Conservation (phyloP, 371 early-diverging fungal species). For the Saksenaea oblongispora region DNA sequence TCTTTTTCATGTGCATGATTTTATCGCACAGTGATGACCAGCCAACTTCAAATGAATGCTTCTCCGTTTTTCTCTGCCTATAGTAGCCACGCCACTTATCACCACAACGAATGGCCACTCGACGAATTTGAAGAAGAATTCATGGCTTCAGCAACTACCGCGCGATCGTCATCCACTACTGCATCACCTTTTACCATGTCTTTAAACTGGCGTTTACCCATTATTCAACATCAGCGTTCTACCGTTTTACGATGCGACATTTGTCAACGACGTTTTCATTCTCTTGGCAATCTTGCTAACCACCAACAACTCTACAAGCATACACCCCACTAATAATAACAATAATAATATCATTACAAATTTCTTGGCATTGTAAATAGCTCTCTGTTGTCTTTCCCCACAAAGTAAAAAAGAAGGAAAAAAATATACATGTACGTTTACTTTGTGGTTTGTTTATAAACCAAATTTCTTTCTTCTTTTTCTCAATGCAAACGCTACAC, state of each 20-base stretch:
- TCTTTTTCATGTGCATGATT: not conserved
- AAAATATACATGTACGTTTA: too few species aligned
- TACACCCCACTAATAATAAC: not conserved
- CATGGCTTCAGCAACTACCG: not conserved
- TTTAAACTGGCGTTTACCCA: not conserved
- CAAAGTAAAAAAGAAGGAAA: too few species aligned
- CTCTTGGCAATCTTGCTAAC: conserved; percentile 12
- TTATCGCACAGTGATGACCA: not conserved
- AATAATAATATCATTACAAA: not conserved
- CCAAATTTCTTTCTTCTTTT: too few species aligned
- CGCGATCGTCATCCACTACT: not conserved
- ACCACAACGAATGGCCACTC: not conserved
- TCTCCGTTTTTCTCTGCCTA: not conserved
- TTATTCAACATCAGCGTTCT: not conserved
- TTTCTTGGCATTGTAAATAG: not conserved
- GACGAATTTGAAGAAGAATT: not conserved
- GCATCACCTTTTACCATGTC: not conserved
- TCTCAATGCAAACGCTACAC: too few species aligned
- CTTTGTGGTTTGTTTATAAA: too few species aligned
- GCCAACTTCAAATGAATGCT: not conserved
- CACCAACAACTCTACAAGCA: conserved; percentile 18
- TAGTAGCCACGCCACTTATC: not conserved
- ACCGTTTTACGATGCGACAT: conserved; percentile 7
- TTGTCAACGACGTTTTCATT: conserved; percentile 17
- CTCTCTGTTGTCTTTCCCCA: not conserved